These are phyloP conservation scores for Ceratorhiza oryzae-sativae DNA, from an alignment of 1,284 basidiomycete species.

Conservation along the genomic window DNA sequence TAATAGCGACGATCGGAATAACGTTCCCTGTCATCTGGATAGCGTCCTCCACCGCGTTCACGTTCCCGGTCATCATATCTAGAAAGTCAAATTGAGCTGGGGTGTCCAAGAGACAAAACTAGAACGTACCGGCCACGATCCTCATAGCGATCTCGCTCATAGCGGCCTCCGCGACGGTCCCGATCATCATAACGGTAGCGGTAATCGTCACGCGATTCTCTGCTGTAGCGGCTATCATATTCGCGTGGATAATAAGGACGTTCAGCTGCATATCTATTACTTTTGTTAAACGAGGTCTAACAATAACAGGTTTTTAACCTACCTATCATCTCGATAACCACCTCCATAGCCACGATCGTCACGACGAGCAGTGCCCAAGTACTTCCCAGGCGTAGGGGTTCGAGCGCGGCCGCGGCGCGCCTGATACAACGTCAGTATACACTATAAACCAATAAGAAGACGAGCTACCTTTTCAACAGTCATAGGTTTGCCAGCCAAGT, in stretches of 20 bases:
- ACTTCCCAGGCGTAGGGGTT: constrained; percentile 93
- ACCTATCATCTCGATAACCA: constrained; percentile 12
- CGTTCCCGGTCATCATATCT: no score
- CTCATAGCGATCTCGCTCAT: constrained; percentile 50
- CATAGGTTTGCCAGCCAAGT: constrained; percentile 84
- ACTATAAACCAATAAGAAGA: not conserved
- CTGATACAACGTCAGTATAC: constrained; percentile 53
- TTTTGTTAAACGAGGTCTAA: no score
- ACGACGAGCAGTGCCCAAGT: constrained; percentile 90
- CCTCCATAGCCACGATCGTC: constrained; percentile 53
- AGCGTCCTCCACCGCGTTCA: no score
- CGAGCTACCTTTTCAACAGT: constrained; percentile 82
- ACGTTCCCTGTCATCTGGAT: constrained; percentile 49
- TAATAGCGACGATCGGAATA: no score
- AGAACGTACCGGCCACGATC: not conserved
- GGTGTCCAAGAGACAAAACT: no score
- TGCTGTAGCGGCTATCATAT: constrained; percentile 78
- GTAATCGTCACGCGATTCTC: constrained; percentile 46
- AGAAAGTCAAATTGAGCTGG: no score
- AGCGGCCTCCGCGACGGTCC: constrained; percentile 51
- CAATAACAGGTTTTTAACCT: no score
- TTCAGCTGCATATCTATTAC: constrained; percentile 56
- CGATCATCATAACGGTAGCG: no score
- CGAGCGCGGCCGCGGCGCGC: constrained; percentile 92
- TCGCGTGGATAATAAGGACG: constrained; percentile 81